phyloP scores from a whole-genome alignment of 768 basidiomycete genomes.

The Mycena leptocephala region DNA sequence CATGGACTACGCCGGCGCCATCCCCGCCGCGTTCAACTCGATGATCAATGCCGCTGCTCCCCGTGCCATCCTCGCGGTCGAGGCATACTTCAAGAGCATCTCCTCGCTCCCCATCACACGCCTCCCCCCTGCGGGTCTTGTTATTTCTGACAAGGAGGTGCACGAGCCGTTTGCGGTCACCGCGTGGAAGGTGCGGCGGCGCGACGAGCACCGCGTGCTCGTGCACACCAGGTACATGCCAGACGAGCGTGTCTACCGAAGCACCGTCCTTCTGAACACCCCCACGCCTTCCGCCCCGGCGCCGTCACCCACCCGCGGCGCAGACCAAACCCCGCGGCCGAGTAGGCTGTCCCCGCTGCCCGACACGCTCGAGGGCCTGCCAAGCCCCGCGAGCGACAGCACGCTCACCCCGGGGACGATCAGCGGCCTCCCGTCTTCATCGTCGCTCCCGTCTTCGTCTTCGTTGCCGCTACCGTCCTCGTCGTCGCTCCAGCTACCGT shows the following conservation, averaged over 20 bases:
- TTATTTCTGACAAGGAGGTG: constrained; percentile 68
- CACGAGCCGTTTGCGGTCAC: constrained; percentile 60
- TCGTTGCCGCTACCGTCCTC: background rate
- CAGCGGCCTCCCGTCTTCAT: constrained; percentile 43
- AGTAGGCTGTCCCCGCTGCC: constrained; percentile 53
- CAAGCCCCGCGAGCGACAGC: constrained; percentile 26
- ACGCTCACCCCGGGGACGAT: constrained; percentile 33
- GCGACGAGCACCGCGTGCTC: constrained; percentile 73
- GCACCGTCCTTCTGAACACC: constrained; percentile 65
- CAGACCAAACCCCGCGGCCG: constrained; percentile 54
- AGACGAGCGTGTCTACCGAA: constrained; percentile 66
- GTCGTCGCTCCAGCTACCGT: constrained; percentile 3
- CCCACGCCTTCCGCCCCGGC: constrained; percentile 33
- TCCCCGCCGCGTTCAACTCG: constrained; percentile 89
- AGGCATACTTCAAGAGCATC: constrained; percentile 78
- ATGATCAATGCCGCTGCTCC: constrained; percentile 88
- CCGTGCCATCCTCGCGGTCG: constrained; percentile 80
- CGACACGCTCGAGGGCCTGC: constrained; percentile 30
- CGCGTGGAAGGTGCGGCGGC: constrained; percentile 75
- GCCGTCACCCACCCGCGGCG: constrained; percentile 37
- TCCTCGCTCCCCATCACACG: constrained; percentile 79
- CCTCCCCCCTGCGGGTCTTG: constrained; percentile 76
- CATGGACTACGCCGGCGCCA: constrained; percentile 89
- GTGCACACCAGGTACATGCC: constrained; percentile 70
- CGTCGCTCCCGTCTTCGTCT: constrained; percentile 38